A percentile compares a stretch with the other conserved stretches of the same genome.
Evolutionary conservation across 768 basidiomycete species (phyloP).

Genomic region (Lentinula sp.): DNA sequence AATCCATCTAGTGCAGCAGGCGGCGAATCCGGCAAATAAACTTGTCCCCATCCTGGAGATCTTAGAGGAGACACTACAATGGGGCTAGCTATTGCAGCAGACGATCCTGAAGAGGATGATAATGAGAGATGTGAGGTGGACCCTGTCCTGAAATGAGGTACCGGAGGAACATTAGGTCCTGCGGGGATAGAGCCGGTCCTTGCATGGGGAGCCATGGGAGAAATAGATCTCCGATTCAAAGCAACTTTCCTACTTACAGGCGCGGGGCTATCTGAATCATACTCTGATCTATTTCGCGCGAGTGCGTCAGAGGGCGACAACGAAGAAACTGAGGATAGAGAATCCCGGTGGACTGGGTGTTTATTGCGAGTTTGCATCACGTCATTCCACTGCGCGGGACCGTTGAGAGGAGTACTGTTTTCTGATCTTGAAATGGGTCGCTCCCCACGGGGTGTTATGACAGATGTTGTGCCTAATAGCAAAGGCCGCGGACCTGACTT

Average conservation of each 20-base stretch:
- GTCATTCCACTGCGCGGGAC: constrained; percentile 40
- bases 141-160: constrained; percentile 28
- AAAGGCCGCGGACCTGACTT: constrained; percentile 64
- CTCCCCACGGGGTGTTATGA: constrained; percentile 27
- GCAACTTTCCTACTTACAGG: constrained; percentile 50
- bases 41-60: constrained; percentile 23
- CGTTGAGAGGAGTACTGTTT: constrained; percentile 23
- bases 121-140: constrained; percentile 1
- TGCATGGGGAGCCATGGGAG: constrained; percentile 62
- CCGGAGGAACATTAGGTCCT: constrained; percentile 27
- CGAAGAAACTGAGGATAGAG: constrained; percentile 62
- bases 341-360: constrained; percentile 40
- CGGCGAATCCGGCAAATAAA: constrained; percentile 32
- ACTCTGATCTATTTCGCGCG: constrained; percentile 36
- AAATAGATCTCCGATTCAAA: constrained; percentile 61
- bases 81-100: constrained; percentile 9
- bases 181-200: constrained; percentile 14
- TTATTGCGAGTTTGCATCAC: constrained; percentile 32
- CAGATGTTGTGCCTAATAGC: constrained; percentile 48
- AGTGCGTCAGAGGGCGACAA: constrained; percentile 50
- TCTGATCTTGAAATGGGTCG: constrained; percentile 25
- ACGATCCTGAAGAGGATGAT: constrained; percentile 1
- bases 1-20: constrained; percentile 29
- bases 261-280: constrained; percentile 47
- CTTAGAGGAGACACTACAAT: constrained; percentile 14